Percentiles rank a stretch among this genome's conserved stretches.
Evolutionary conservation across 2,329 filamentous ascomycete genomes (phyloP).

Genomic region (Plectosphaerella sp.): DNA sequence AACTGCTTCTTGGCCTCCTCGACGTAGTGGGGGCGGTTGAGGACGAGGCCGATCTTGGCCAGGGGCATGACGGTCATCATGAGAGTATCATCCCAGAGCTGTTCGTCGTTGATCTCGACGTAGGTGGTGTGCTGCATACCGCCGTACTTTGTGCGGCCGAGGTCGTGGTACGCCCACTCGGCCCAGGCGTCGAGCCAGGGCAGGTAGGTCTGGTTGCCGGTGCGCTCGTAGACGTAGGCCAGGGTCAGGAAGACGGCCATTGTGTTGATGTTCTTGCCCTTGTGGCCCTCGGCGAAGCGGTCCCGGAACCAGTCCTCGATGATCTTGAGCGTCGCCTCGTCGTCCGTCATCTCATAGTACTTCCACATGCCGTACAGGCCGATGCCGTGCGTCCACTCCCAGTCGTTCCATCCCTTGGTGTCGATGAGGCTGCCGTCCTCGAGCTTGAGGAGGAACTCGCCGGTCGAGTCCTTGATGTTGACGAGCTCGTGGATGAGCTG

Average conservation of each 20-base stretch:
- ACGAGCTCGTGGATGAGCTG: slow-evolving; percentile 69
- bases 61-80: slow-evolving; percentile 85
- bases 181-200: slow-evolving; percentile 79
- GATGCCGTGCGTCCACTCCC: slow-evolving; percentile 80
- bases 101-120: slow-evolving; percentile 63
- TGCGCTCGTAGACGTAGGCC: slow-evolving; percentile 74
- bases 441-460: slow-evolving; percentile 67
- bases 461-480: slow-evolving; percentile 72
- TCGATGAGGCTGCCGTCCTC: slow-evolving; percentile 73
- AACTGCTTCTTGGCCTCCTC: slow-evolving; percentile 77
- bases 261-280: slow-evolving; percentile 83
- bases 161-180: slow-evolving; percentile 76
- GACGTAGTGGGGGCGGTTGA: slow-evolving; percentile 67
- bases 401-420: slow-evolving; percentile 79
- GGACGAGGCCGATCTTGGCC: slow-evolving; percentile 71
- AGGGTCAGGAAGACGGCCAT: slow-evolving; percentile 76
- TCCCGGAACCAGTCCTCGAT: slow-evolving; percentile 71
- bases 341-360: slow-evolving; percentile 70
- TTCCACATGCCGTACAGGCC: slow-evolving; percentile 79
- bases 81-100: slow-evolving; percentile 80
- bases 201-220: slow-evolving; percentile 61
- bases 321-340: slow-evolving; percentile 53
- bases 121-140: slow-evolving; percentile 77
- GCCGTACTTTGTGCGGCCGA: slow-evolving; percentile 66
- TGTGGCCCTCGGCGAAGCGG: slow-evolving; percentile 65